Evolutionary conservation across 139 green algal species (phyloP).

Genomic region (Gonium pectorale): DNA sequence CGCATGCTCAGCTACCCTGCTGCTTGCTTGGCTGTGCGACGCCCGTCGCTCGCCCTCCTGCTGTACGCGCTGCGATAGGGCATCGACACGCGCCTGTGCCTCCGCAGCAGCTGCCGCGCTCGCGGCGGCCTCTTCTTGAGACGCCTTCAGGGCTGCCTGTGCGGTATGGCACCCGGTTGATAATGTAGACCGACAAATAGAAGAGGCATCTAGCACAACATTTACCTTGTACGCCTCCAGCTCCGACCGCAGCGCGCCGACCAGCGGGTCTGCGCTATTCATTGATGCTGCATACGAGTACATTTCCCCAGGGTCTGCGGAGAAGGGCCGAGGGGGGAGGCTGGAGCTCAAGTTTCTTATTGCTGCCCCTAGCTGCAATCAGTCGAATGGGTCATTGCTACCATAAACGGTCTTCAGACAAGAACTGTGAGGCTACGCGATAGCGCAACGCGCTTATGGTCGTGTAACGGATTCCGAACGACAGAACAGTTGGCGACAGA

Average conservation of each 20-base stretch:
- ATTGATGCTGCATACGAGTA: background rate
- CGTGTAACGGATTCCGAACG: too few relatives aligned
- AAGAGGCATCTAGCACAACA: too few relatives aligned
- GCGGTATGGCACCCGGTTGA: too few relatives aligned
- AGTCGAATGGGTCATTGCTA: too few relatives aligned
- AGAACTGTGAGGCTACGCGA: too few relatives aligned
- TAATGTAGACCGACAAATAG: too few relatives aligned
- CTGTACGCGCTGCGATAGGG: constrained; percentile 23
- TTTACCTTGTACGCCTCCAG: constrained; percentile 45
- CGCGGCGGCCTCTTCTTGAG: constrained; percentile 31
- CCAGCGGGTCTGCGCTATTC: background rate
- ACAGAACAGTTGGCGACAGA: background rate
- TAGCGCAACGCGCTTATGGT: too few relatives aligned
- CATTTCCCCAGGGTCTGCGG: constrained; percentile 3
- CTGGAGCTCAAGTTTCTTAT: too few relatives aligned
- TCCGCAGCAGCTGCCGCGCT: constrained; percentile 22
- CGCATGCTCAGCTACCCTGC: background rate
- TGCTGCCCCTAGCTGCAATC: too few relatives aligned
- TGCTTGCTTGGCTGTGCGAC: constrained; percentile 25
- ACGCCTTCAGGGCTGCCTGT: constrained; percentile 9
- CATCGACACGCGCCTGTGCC: constrained; percentile 15
- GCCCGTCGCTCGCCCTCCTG: constrained; percentile 33
- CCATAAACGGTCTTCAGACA: too few relatives aligned
- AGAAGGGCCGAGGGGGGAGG: too few relatives aligned
- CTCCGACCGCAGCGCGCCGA: constrained; percentile 25